These are phyloP conservation scores for Mycena rebaudengoi DNA, from an alignment of 768 basidiomycete species.

Conservation along the genomic window DNA sequence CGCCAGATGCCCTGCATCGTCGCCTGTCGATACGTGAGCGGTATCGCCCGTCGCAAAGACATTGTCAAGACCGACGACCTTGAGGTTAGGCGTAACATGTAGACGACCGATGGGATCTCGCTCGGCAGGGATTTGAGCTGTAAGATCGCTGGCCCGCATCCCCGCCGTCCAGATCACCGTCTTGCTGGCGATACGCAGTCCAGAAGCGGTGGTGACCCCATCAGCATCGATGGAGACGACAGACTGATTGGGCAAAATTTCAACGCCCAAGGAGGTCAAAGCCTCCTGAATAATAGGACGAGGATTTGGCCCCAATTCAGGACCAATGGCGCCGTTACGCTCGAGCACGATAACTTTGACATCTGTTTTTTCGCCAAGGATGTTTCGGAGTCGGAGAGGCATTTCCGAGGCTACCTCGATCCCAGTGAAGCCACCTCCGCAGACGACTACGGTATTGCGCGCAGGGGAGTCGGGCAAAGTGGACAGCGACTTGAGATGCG, in stretches of 20 bases:
- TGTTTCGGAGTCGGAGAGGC: constrained; percentile 23
- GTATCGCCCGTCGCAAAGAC: constrained; percentile 31
- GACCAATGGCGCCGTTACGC: constrained; percentile 13
- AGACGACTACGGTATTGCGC: constrained; percentile 32
- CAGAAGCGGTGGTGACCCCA: constrained; percentile 25
- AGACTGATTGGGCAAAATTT: constrained; percentile 21
- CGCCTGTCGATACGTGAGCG: constrained; percentile 20
- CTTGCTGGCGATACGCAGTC: constrained; percentile 24
- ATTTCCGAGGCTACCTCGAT: constrained; percentile 31
- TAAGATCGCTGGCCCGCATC: constrained; percentile 28
- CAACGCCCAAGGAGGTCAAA: constrained; percentile 20
- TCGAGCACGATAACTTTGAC: constrained; percentile 28
- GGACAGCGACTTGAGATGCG: constrained; percentile 27
- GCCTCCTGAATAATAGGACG: constrained; percentile 24
- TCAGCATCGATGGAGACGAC: constrained; percentile 26
- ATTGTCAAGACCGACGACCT: constrained; percentile 23
- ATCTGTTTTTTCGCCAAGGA: constrained; percentile 23
- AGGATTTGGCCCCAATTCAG: constrained; percentile 26
- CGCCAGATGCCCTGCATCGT: constrained; percentile 27
- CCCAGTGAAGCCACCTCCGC: constrained; percentile 32
- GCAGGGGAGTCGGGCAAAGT: constrained; percentile 20
- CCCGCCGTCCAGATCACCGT: constrained; percentile 35
- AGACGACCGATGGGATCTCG: constrained; percentile 27
- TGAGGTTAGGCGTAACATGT: constrained; percentile 19
- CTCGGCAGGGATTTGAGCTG: constrained; percentile 28